These are phyloP conservation scores for Diplodia intermedia DNA, from an alignment of 2,329 filamentous ascomycete species.

Conservation along the genomic window DNA sequence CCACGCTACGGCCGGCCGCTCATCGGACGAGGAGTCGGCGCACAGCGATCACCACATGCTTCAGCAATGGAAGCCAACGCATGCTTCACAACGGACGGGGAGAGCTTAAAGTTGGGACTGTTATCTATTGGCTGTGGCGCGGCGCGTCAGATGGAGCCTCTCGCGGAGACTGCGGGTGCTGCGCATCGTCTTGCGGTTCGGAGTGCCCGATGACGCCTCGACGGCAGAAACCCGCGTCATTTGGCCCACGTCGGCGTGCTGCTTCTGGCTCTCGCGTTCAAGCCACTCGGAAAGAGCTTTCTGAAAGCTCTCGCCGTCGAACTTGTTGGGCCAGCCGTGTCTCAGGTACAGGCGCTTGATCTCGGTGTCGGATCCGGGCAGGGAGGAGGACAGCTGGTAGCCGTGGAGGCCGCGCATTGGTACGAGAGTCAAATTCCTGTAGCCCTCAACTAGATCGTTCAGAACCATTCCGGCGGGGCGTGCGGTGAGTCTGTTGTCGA, in stretches of 20 bases:
- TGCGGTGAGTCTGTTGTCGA: slow-evolving; percentile 7
- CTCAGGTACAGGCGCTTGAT: slow-evolving; percentile 27
- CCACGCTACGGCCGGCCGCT: not conserved
- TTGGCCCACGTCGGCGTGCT: slow-evolving; percentile 5
- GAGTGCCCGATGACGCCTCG: slow-evolving; percentile 21
- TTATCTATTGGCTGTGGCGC: slow-evolving; percentile 17
- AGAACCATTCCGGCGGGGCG: slow-evolving; percentile 17
- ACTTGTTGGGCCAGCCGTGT: slow-evolving; percentile 30
- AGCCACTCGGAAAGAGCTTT: slow-evolving; percentile 27
- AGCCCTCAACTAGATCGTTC: slow-evolving; percentile 24
- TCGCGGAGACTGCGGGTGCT: slow-evolving; percentile 30
- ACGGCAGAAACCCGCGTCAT: slow-evolving; percentile 31
- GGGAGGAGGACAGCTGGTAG: slow-evolving; percentile 28
- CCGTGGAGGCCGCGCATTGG: slow-evolving; percentile 27
- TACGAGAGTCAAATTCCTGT: slow-evolving; percentile 17
- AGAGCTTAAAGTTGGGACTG: slow-evolving; percentile 1
- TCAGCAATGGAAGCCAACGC: slow-evolving; percentile 21
- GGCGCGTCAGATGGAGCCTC: slow-evolving; percentile 27
- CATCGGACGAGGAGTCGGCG: slow-evolving; percentile 16
- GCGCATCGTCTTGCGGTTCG: slow-evolving; percentile 27
- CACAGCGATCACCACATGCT: slow-evolving; percentile 21
- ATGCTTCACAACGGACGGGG: slow-evolving; percentile 15
- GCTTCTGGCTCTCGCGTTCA: slow-evolving; percentile 26
- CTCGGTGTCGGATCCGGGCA: slow-evolving; percentile 29
- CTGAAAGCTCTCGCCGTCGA: slow-evolving; percentile 27